Conservation (phyloP, 2,329 filamentous ascomycete genomes). For the Xylariaceae sp. region DNA sequence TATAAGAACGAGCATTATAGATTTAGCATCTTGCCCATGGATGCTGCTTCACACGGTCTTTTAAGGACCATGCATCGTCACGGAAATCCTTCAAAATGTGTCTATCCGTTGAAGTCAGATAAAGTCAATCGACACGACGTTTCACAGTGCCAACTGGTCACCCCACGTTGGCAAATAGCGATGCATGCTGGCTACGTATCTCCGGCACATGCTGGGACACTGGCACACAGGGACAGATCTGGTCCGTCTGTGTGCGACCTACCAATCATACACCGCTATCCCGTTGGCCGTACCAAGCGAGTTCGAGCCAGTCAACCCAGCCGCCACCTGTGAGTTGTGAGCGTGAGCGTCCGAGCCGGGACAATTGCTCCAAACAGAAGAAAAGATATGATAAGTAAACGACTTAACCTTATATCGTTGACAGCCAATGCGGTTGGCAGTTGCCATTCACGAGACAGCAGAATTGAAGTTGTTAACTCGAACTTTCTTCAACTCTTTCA, state of each 20-base stretch:
- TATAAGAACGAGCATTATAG: too few relatives aligned
- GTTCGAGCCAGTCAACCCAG: too few relatives aligned
- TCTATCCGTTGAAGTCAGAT: not conserved
- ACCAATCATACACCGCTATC: constrained; percentile 15
- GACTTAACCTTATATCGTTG: not conserved
- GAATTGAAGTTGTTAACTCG: too few relatives aligned
- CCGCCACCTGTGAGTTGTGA: not conserved
- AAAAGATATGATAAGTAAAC: not conserved
- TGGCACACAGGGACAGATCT: too few relatives aligned
- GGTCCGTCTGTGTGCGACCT: too few relatives aligned
- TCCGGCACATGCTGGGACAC: not conserved
- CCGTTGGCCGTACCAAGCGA: not conserved
- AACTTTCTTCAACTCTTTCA: too few relatives aligned
- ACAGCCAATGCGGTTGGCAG: too few relatives aligned
- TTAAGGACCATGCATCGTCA: not conserved
- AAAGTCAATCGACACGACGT: not conserved
- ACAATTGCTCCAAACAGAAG: not conserved
- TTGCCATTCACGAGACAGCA: not conserved
- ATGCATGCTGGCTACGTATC: not conserved
- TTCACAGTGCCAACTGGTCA: not conserved
- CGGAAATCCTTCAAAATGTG: not conserved
- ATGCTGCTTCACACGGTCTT: not conserved
- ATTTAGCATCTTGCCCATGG: too few relatives aligned
- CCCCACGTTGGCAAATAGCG: not conserved
- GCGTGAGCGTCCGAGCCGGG: not conserved